Percentiles rank a stretch among this genome's conserved stretches.
Evolutionary conservation across 495 filamentous ascomycete genomes (phyloP).

Genomic region (Penicillium egyptiacum): DNA sequence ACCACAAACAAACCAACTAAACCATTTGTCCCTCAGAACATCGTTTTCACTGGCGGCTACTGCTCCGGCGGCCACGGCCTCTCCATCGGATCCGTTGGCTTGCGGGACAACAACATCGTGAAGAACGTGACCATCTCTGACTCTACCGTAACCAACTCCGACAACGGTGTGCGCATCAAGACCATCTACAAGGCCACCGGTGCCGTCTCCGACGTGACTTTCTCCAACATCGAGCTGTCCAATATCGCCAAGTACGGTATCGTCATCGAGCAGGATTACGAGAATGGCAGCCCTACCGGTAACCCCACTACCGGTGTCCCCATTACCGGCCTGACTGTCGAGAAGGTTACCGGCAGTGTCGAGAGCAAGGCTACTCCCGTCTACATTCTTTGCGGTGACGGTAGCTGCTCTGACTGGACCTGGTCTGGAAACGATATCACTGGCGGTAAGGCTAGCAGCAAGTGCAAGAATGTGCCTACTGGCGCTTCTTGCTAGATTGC

Average conservation of each 20-base stretch:
- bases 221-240: constrained; percentile 57
- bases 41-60: constrained; percentile 53
- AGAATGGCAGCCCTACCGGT: constrained; percentile 62
- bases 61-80: constrained; percentile 67
- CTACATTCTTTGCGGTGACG: constrained; percentile 57
- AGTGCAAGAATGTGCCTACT: constrained; percentile 45
- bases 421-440: constrained; percentile 48
- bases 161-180: constrained; percentile 66
- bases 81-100: constrained; percentile 68
- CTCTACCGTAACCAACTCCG: constrained; percentile 53
- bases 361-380: constrained; percentile 40
- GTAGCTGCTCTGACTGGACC: constrained; percentile 47
- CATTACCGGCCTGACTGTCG: constrained; percentile 59
- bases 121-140: constrained; percentile 53
- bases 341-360: constrained; percentile 53
- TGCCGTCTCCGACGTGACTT: constrained; percentile 57
- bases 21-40: constrained; percentile 33
- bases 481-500: constrained; percentile 41
- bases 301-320: constrained; percentile 60
- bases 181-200: constrained; percentile 59
- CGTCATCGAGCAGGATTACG: constrained; percentile 68
- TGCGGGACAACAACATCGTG: constrained; percentile 60
- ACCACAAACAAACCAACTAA: neutral
- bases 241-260: constrained; percentile 62
- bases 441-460: constrained; percentile 47